These are phyloP conservation scores for Alternaria gaisen DNA, from an alignment of 2,329 filamentous ascomycete genomes.

Conservation along the genomic window DNA sequence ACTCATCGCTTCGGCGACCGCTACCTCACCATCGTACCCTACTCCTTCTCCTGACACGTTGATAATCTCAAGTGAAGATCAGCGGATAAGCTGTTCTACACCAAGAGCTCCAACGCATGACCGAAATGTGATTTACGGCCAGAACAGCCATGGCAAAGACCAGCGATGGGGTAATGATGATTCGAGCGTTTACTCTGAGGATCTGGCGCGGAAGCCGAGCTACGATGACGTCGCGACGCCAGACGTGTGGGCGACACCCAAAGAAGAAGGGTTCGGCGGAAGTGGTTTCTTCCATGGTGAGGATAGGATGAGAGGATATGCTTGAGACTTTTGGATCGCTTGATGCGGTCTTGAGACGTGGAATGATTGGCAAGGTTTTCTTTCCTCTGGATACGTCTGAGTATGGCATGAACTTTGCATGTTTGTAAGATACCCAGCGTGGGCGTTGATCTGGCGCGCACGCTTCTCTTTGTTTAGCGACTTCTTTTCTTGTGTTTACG, in stretches of 20 bases:
- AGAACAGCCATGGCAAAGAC: neutral
- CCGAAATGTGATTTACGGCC: neutral
- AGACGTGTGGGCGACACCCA: slow-evolving; percentile 49
- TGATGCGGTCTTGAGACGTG: slow-evolving; percentile 2
- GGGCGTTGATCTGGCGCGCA: slow-evolving; percentile 6
- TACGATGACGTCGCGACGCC: slow-evolving; percentile 40
- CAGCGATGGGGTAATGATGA: slow-evolving; percentile 11
- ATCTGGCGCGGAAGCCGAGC: slow-evolving; percentile 19
- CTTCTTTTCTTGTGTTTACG: slow-evolving; percentile 12
- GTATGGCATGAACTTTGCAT: slow-evolving; percentile 6
- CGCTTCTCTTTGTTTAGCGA: slow-evolving; percentile 9
- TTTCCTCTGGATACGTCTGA: neutral
- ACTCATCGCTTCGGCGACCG: slow-evolving; percentile 29
- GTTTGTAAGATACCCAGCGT: slow-evolving; percentile 26
- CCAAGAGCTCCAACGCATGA: slow-evolving; percentile 31
- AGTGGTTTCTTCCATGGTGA: slow-evolving; percentile 35
- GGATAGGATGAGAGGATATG: slow-evolving; percentile 8
- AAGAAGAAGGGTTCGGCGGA: slow-evolving; percentile 44
- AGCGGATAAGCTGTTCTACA: slow-evolving; percentile 32
- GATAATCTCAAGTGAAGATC: slow-evolving; percentile 32
- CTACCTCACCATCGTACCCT: slow-evolving; percentile 38
- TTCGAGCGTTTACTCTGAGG: slow-evolving; percentile 20
- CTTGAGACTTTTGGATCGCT: slow-evolving; percentile 4
- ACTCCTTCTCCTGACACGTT: slow-evolving; percentile 46
- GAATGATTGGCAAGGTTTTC: slow-evolving; percentile 2